A percentile compares a stretch with the other conserved stretches of the same genome.
Conservation (phyloP, 257 asterid species). For the Galeopsis tetrahit region DNA sequence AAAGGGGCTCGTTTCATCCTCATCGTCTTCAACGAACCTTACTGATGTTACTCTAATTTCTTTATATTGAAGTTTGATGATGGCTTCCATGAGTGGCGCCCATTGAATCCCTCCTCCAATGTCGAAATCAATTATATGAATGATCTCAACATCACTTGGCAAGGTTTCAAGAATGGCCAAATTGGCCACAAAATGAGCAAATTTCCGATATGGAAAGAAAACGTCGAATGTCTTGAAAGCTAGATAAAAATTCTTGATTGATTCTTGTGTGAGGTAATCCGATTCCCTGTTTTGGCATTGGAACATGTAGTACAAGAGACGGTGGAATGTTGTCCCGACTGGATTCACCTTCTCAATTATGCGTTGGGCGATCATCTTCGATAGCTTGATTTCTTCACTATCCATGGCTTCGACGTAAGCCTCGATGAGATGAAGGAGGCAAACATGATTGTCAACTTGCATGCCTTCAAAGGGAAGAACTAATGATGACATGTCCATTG, state of each 20-base stretch:
- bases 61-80: conserved; percentile 23
- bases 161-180: conserved; percentile 46
- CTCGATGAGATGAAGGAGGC: conserved; percentile 43
- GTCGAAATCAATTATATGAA: conserved; percentile 53
- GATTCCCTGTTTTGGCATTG: conserved; percentile 33
- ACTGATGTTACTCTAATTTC: conserved; percentile 45
- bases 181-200: conserved; percentile 52
- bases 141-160: conserved; percentile 32
- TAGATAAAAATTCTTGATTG: conserved; percentile 39
- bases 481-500: conserved; percentile 34
- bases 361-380: conserved; percentile 35
- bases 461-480: conserved; percentile 40
- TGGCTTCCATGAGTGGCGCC: conserved; percentile 49
- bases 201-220: conserved; percentile 48
- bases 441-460: conserved; percentile 38
- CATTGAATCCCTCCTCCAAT: conserved; percentile 57
- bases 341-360: conserved; percentile 48
- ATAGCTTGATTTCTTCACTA: conserved; percentile 37
- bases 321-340: conserved; percentile 38
- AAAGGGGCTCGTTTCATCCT: conserved; percentile 23
- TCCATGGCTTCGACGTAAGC: conserved; percentile 54
- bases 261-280: conserved; percentile 45
- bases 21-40: conserved; percentile 31
- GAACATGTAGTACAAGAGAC: conserved; percentile 50
- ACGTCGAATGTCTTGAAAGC: conserved; percentile 53